Conservation (phyloP, 2,329 filamentous ascomycete genomes). For the Fusarium mexicanum region DNA sequence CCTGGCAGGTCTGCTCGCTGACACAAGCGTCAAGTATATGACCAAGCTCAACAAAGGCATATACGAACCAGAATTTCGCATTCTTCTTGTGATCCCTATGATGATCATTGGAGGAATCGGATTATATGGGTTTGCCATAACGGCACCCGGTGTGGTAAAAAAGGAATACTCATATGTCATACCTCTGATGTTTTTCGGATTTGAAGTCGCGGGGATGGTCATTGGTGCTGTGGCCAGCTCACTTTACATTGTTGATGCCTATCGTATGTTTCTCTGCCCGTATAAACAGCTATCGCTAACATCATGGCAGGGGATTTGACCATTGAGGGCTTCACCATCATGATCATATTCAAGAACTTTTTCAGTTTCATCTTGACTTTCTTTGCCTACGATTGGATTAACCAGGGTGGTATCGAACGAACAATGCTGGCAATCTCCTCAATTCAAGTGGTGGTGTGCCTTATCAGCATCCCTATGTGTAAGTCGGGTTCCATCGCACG, state of each 20-base stretch:
- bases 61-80: slow-evolving; percentile 92
- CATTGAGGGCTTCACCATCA: slow-evolving; percentile 88
- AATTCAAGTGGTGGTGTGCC: slow-evolving; percentile 81
- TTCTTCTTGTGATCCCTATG: slow-evolving; percentile 85
- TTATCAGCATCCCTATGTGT: slow-evolving; percentile 81
- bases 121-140: slow-evolving; percentile 85
- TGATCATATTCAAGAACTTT: slow-evolving; percentile 94
- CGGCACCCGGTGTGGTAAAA: slow-evolving; percentile 66
- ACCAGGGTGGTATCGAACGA: slow-evolving; percentile 66
- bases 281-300: background rate
- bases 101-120: slow-evolving; percentile 80
- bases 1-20: slow-evolving; percentile 77
- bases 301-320: slow-evolving; percentile 72
- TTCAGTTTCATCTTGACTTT: slow-evolving; percentile 89
- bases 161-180: slow-evolving; percentile 74
- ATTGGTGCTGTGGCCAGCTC: slow-evolving; percentile 87
- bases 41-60: slow-evolving; percentile 80
- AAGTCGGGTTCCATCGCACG: slow-evolving; percentile 67
- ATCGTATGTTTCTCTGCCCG: slow-evolving; percentile 66
- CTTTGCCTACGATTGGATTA: slow-evolving; percentile 85
- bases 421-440: slow-evolving; percentile 77
- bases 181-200: slow-evolving; percentile 82
- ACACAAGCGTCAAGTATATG: slow-evolving; percentile 75
- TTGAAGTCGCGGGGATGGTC: slow-evolving; percentile 90
- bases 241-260: slow-evolving; percentile 91